These are phyloP conservation scores for Zymoseptoria passerinii DNA, from an alignment of 2,329 filamentous ascomycete species.

Conservation along the genomic window DNA sequence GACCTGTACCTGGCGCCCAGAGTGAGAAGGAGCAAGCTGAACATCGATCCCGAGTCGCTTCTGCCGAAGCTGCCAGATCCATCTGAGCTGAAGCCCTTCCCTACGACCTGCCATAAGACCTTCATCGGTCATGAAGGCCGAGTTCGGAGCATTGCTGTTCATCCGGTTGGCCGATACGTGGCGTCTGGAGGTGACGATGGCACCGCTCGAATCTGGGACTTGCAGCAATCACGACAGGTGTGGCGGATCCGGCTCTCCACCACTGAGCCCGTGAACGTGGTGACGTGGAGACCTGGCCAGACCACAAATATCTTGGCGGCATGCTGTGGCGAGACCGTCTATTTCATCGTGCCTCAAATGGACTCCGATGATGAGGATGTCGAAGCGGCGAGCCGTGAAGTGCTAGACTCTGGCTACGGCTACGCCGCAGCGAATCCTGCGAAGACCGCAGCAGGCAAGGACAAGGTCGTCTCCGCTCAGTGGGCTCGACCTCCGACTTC, in stretches of 20 bases:
- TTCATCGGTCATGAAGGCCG: conserved; percentile 84
- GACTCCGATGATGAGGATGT: conserved; percentile 33
- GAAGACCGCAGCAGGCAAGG: conserved; percentile 41
- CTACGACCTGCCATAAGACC: conserved; percentile 76
- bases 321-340: conserved; percentile 75
- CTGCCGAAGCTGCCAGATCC: conserved; percentile 88
- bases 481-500: conserved; percentile 73
- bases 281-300: conserved; percentile 80
- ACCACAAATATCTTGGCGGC: conserved; percentile 76
- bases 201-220: conserved; percentile 81
- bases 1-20: conserved; percentile 92
- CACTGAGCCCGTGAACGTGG: conserved; percentile 71
- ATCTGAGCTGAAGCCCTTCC: conserved; percentile 90
- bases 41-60: conserved; percentile 89
- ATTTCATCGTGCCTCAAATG: conserved; percentile 60
- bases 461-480: conserved; percentile 67
- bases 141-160: conserved; percentile 75
- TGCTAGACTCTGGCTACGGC: conserved; percentile 85
- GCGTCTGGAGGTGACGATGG: conserved; percentile 94
- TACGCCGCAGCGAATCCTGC: conserved; percentile 63
- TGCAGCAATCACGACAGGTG: conserved; percentile 75
- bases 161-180: conserved; percentile 75
- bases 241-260: conserved; percentile 74
- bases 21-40: conserved; percentile 84
- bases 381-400: conserved; percentile 63